Conservation (phyloP, 805 yeast genomes). For the Ogataea paradorogensis region DNA sequence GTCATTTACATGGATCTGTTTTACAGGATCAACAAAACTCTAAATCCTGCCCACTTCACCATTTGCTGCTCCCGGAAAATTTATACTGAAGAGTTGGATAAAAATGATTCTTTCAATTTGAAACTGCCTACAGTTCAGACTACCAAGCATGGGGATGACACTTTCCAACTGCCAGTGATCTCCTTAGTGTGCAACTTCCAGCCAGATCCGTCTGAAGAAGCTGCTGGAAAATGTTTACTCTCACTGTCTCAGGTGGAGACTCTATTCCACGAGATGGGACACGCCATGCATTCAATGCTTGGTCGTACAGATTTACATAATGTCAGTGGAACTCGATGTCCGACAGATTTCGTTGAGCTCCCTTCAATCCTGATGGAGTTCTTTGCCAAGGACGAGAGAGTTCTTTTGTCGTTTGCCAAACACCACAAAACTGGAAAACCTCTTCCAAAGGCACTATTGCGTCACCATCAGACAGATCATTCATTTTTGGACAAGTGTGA, state of each 20-base stretch:
- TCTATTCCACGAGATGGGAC: slow-evolving; percentile 97
- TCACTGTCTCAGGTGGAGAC: slow-evolving; percentile 84
- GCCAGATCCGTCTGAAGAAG: slow-evolving; percentile 36
- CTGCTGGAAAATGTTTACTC: slow-evolving; percentile 50
- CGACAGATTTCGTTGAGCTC: slow-evolving; percentile 93
- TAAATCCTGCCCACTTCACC: slow-evolving; percentile 93
- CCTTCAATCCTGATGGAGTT: slow-evolving; percentile 97
- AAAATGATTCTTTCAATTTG: slow-evolving; percentile 37
- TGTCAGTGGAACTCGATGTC: slow-evolving; percentile 91
- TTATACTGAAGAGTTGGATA: slow-evolving; percentile 49
- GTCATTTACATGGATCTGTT: slow-evolving; percentile 85
- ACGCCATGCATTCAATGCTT: slow-evolving; percentile 96
- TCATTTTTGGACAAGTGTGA: slow-evolving; percentile 64
- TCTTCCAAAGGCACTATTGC: slow-evolving; percentile 49
- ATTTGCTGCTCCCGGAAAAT: slow-evolving; percentile 89
- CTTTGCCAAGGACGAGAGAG: slow-evolving; percentile 80
- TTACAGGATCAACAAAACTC: slow-evolving; percentile 69
- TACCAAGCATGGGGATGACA: slow-evolving; percentile 40
- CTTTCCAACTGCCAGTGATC: slow-evolving; percentile 83
- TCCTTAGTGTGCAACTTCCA: slow-evolving; percentile 84
- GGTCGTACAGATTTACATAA: slow-evolving; percentile 90
- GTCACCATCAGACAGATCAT: slow-evolving; percentile 49
- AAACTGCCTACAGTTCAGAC: slow-evolving; percentile 32
- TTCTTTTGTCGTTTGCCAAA: slow-evolving; percentile 65
- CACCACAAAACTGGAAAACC: slow-evolving; percentile 68